Evolutionary conservation across 257 asterid genomes (phyloP).

Genomic region (Solanum bulbocastanum): DNA sequence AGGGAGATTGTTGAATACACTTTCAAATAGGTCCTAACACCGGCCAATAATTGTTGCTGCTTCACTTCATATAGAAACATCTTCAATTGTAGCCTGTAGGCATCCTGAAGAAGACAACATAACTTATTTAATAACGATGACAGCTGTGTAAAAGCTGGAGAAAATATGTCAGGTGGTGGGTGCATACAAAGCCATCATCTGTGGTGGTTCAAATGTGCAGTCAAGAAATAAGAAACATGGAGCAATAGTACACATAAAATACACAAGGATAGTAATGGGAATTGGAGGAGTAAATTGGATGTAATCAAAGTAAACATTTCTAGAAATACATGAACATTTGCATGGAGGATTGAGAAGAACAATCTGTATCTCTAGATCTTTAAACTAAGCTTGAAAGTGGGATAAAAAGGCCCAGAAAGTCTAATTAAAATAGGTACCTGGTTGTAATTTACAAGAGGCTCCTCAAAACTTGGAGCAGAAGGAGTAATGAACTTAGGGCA

Average conservation of each 20-base stretch:
- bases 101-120: slow-evolving; percentile 45
- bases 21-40: slow-evolving; percentile 73
- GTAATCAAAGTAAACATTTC: background rate
- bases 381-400: background rate
- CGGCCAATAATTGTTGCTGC: slow-evolving; percentile 81
- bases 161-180: background rate
- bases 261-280: background rate
- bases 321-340: background rate
- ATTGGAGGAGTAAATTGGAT: background rate
- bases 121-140: background rate
- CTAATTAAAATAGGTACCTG: slow-evolving; percentile 40
- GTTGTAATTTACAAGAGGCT: slow-evolving; percentile 95
- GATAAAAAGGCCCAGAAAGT: background rate
- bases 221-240: background rate
- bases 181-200: background rate
- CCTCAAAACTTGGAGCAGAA: slow-evolving; percentile 87
- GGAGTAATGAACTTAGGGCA: slow-evolving; percentile 99
- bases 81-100: slow-evolving; percentile 81
- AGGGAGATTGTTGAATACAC: slow-evolving; percentile 80
- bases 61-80: slow-evolving; percentile 85
- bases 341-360: background rate
- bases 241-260: background rate
- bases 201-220: background rate
- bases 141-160: background rate
- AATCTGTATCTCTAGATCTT: background rate